Evolutionary conservation across 108 stramenopile genomes (phyloP), one percentile per base, ranked within the genome.

Genomic region (Pseudonitzschia delicatissima): DNA sequence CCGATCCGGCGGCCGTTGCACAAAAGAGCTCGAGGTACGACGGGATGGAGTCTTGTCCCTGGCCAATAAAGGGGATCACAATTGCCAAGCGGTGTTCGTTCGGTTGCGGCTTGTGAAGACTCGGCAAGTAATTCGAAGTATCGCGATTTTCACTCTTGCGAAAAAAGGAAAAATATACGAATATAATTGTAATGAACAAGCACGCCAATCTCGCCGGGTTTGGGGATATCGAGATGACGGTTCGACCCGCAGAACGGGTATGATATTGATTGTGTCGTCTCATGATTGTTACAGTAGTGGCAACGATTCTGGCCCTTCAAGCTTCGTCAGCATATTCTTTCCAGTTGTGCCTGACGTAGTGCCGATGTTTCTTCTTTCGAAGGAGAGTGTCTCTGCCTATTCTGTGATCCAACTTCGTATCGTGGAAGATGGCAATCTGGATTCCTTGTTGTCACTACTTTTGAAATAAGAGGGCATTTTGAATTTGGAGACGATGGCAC

Each of bases 1-100:
- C 57, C 4, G 93, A 87, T 32, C 88, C 90, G 2, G 67, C 81
- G 0, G 93, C 94, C n/a, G 83, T 79, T 61, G 58, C 73, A 25
- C 87, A 87, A 62, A 97, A 97, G 1, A 91, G 51, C 27, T 84
- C 74, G 53, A 94, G 81, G 64, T 93, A 96, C 17, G 91, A 57
- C 18, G 94, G 96, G 28, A 96, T 82, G 2, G 77, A 72, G 23
- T 64, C 66, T 2, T 84, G 81, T 17, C 70, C 64, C 64, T 80
- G 70, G 2, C 77, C 86, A 4, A 91, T 68, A 58, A 88, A 93
- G 23, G 92, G 92, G 48, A 93, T 83, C 0, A 93, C 42, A 17
- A 93, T 80, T 9, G 92, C 92, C 27, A 93, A 71, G 17, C 89
- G 77, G 59, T 75, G 72, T 33, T 31, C 15, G 11, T 55, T 55